phyloP scores from a whole-genome alignment of 352 stramenopile genomes.

The Pythium sukuiense region DNA sequence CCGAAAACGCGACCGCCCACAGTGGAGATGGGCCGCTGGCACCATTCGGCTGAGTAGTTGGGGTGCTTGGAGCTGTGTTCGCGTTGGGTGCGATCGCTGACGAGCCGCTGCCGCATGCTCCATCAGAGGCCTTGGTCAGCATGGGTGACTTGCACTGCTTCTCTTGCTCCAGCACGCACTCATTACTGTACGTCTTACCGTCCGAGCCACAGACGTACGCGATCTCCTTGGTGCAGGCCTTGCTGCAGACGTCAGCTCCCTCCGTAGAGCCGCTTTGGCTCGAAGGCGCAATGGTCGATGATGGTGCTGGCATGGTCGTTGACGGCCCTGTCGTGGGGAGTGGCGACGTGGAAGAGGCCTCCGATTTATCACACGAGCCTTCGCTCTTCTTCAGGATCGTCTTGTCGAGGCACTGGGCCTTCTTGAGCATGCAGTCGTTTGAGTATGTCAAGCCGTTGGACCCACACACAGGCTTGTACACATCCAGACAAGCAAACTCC shows the following conservation, averaged over 20 bases:
- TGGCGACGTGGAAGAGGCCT: background rate
- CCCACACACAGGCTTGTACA: slow-evolving; percentile 42
- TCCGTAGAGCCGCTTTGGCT: slow-evolving; percentile 3
- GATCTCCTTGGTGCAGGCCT: slow-evolving; percentile 26
- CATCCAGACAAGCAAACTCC: slow-evolving; percentile 18
- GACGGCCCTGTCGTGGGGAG: slow-evolving; percentile 9
- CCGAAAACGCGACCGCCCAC: background rate
- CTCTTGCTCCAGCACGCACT: slow-evolving; percentile 13
- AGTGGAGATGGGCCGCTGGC: background rate
- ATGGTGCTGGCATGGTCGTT: background rate
- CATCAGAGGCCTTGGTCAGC: slow-evolving; percentile 19
- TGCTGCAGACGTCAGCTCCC: slow-evolving; percentile 5
- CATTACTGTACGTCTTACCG: slow-evolving; percentile 22
- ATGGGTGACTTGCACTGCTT: slow-evolving; percentile 11
- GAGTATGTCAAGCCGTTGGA: slow-evolving; percentile 56
- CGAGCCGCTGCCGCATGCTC: slow-evolving; percentile 4
- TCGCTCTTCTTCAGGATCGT: slow-evolving; percentile 26
- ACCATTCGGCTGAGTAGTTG: background rate
- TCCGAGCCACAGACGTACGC: slow-evolving; percentile 24
- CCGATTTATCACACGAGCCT: slow-evolving; percentile 25
- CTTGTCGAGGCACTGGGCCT: slow-evolving; percentile 35
- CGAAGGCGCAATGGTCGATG: background rate
- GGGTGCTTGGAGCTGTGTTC: background rate
- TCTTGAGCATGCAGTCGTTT: slow-evolving; percentile 53
- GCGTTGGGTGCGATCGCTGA: background rate